Conservation (phyloP, 257 asterid genomes). For the Striga asiatica region DNA sequence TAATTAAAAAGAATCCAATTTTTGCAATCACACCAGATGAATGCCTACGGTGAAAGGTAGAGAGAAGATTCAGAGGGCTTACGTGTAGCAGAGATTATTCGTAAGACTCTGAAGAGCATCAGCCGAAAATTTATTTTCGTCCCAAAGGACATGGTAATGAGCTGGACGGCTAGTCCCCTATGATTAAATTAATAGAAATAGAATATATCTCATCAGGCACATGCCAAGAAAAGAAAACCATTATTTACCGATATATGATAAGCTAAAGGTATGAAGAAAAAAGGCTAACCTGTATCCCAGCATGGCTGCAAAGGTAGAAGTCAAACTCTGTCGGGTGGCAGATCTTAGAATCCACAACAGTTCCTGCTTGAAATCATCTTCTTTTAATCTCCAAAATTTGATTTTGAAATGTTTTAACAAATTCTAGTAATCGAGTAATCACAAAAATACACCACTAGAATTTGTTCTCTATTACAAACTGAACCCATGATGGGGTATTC, state of each 20-base stretch:
- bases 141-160: conserved; percentile 97
- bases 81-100: conserved; percentile 90
- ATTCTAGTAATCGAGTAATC: not conserved
- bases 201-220: not conserved
- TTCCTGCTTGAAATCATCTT: conserved; percentile 41
- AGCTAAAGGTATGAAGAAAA: not conserved
- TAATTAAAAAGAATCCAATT: too few species aligned
- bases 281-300: conserved; percentile 98
- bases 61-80: not conserved
- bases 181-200: not conserved
- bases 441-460: not conserved
- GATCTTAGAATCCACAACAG: conserved; percentile 85
- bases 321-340: conserved; percentile 97
- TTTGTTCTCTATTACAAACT: not conserved
- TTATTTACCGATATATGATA: not conserved
- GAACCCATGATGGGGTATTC: not conserved
- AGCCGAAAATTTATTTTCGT: conserved; percentile 89
- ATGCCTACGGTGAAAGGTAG: not conserved
- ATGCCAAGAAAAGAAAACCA: not conserved
- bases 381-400: too few species aligned
- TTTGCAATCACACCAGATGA: not conserved
- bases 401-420: too few species aligned
- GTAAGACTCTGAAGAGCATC: conserved; percentile 92
- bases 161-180: conserved; percentile 99
- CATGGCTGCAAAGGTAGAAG: conserved; percentile 96